phyloP scores from a whole-genome alignment of 1,284 basidiomycete species.

The Mycosarcoma mackinlayi region DNA sequence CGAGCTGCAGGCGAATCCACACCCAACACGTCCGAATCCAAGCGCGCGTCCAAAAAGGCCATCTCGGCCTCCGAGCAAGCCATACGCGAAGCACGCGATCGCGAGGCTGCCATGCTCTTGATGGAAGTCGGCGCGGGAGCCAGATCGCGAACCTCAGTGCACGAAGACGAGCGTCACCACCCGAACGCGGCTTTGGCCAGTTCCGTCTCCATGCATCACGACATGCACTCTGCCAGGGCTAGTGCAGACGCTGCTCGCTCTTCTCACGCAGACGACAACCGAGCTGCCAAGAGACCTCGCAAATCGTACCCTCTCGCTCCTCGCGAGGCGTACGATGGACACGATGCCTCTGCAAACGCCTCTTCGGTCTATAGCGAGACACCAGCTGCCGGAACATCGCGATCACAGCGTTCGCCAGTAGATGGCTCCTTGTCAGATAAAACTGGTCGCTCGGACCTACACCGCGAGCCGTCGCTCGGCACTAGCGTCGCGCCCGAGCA shows the following conservation, averaged over 20 bases:
- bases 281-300: constrained; percentile 39
- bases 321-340: constrained; percentile 28
- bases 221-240: constrained; percentile 25
- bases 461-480: constrained; percentile 15
- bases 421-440: constrained; percentile 19
- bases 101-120: constrained; percentile 64
- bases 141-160: constrained; percentile 19
- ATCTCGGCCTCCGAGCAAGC: constrained; percentile 33
- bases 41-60: constrained; percentile 35
- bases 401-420: constrained; percentile 21
- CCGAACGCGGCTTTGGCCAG: constrained; percentile 10
- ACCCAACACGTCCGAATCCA: constrained; percentile 16
- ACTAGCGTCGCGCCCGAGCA: constrained; percentile 24
- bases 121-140: constrained; percentile 62
- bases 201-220: constrained; percentile 33
- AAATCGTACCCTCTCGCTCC: constrained; percentile 30
- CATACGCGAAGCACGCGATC: constrained; percentile 57
- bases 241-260: constrained; percentile 8
- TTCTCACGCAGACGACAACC: constrained; percentile 17
- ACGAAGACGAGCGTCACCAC: constrained; percentile 31
- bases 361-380: constrained; percentile 8
- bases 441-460: constrained; percentile 1
- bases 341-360: constrained; percentile 8
- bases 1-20: constrained; percentile 18
- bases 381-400: neutral